Conservation (phyloP, 148 eudicot species). For the Talinum fruticosum region DNA sequence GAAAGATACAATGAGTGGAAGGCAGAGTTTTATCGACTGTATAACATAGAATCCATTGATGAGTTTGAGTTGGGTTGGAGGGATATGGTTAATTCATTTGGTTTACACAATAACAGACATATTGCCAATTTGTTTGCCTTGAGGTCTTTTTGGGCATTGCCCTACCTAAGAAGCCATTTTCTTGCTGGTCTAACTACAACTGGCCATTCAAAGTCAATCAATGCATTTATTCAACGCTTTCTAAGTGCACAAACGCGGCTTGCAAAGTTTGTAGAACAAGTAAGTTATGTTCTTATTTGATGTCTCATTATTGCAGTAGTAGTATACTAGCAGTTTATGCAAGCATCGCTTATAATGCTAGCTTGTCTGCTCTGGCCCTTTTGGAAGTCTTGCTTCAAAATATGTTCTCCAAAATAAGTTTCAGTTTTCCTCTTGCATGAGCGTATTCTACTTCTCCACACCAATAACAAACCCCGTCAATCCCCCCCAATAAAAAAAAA, state of each 20-base stretch:
- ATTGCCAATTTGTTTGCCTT: constrained; percentile 63
- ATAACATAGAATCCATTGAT: constrained; percentile 68
- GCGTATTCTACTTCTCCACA: too few relatives aligned
- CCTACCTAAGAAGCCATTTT: constrained; percentile 82
- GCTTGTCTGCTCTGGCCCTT: too few relatives aligned
- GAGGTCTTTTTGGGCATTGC: constrained; percentile 76
- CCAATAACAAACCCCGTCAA: too few relatives aligned
- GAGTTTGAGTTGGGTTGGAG: constrained; percentile 92
- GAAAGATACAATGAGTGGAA: constrained; percentile 94
- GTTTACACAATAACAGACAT: constrained; percentile 73
- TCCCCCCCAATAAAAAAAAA: too few relatives aligned
- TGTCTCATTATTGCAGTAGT: background rate
- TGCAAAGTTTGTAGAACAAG: constrained; percentile 89
- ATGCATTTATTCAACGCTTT: constrained; percentile 89
- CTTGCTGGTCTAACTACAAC: constrained; percentile 74
- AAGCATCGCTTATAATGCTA: background rate
- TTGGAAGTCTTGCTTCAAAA: background rate
- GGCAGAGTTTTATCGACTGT: constrained; percentile 79
- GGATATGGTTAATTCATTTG: constrained; percentile 74
- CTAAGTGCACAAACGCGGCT: constrained; percentile 83
- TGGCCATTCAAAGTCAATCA: constrained; percentile 75
- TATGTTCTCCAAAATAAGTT: background rate
- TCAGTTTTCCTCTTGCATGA: background rate
- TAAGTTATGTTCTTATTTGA: constrained; percentile 35
- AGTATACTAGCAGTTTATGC: background rate